Evolutionary conservation across 2,329 filamentous ascomycete genomes (phyloP).

Genomic region (Chaetoscypha palmicola): DNA sequence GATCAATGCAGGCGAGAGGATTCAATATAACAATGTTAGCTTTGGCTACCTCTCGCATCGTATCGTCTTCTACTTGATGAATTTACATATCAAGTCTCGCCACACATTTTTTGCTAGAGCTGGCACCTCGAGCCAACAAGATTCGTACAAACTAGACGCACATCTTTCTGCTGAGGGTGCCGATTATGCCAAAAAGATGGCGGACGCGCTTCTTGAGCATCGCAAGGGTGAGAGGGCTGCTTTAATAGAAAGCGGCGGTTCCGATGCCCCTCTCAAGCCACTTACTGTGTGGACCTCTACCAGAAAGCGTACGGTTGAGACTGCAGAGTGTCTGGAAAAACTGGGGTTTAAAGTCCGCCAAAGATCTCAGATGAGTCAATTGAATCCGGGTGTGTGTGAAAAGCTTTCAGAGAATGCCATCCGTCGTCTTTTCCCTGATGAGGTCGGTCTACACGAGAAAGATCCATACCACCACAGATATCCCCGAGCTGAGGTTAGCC

Average conservation of each 20-base stretch:
- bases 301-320: conserved; percentile 81
- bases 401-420: conserved; percentile 83
- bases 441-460: conserved; percentile 84
- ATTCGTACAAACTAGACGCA: conserved; percentile 87
- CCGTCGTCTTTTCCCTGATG: conserved; percentile 75
- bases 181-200: conserved; percentile 79
- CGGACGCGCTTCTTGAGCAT: conserved; percentile 73
- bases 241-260: conserved; percentile 60
- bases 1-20: conserved; percentile 91
- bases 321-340: conserved; percentile 70
- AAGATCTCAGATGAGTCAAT: conserved; percentile 91
- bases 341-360: conserved; percentile 82
- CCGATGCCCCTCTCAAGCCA: conserved; percentile 64
- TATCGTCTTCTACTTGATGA: conserved; percentile 97
- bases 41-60: conserved; percentile 95
- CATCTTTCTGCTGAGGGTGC: conserved; percentile 72
- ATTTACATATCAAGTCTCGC: conserved; percentile 91
- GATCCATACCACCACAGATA: conserved; percentile 98
- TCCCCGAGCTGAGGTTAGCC: conserved; percentile 76
- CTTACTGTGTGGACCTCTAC: conserved; percentile 95
- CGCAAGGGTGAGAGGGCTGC: conserved; percentile 72
- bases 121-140: conserved; percentile 78
- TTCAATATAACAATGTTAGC: conserved; percentile 93
- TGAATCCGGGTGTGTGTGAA: conserved; percentile 94
- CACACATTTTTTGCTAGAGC: conserved; percentile 90